Percentiles rank a stretch among this genome's conserved stretches.
These are phyloP conservation scores for Lachancea kluyveri DNA, from an alignment of 805 yeast species.

Conservation along the genomic window DNA sequence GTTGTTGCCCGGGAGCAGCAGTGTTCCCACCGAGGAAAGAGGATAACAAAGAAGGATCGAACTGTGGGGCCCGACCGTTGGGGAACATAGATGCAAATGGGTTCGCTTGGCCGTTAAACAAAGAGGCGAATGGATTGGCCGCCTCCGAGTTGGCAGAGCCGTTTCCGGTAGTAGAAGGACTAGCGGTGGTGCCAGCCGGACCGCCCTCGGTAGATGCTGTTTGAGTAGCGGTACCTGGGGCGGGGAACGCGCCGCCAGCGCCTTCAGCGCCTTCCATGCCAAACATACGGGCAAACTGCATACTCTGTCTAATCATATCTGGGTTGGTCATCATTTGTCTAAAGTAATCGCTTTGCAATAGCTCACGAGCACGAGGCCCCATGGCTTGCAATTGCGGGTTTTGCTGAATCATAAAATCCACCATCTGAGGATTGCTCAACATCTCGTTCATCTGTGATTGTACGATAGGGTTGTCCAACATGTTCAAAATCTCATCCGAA, in stretches of 20 bases:
- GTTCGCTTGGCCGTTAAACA: slow-evolving; percentile 34
- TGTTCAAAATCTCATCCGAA: slow-evolving; percentile 63
- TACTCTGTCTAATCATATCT: slow-evolving; percentile 73
- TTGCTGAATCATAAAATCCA: slow-evolving; percentile 72
- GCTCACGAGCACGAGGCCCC: slow-evolving; percentile 85
- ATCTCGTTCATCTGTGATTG: slow-evolving; percentile 78
- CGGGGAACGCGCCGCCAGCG: slow-evolving; percentile 38
- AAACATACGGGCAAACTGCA: slow-evolving; percentile 61
- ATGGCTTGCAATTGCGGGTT: slow-evolving; percentile 77
- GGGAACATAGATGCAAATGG: slow-evolving; percentile 37
- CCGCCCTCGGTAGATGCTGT: slow-evolving; percentile 16
- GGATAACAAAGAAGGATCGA: slow-evolving; percentile 44
- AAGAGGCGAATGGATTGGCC: slow-evolving; percentile 47
- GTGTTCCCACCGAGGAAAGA: slow-evolving; percentile 40
- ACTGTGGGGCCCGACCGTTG: slow-evolving; percentile 30
- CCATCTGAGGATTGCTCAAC: slow-evolving; percentile 83
- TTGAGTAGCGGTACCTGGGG: slow-evolving; percentile 37
- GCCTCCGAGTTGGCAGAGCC: slow-evolving; percentile 25
- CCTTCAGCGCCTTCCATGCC: slow-evolving; percentile 26
- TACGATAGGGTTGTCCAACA: slow-evolving; percentile 77
- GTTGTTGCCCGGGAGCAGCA: too few relatives aligned
- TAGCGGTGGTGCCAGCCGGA: slow-evolving; percentile 15
- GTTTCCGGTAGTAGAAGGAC: slow-evolving; percentile 18
- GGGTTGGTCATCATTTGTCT: slow-evolving; percentile 81
- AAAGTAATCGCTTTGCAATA: slow-evolving; percentile 78